Percentiles rank a stretch among this genome's conserved stretches.
These are phyloP conservation scores for Recurvomyces mirabilis DNA, from an alignment of 495 filamentous ascomycete species.

Conservation along the genomic window DNA sequence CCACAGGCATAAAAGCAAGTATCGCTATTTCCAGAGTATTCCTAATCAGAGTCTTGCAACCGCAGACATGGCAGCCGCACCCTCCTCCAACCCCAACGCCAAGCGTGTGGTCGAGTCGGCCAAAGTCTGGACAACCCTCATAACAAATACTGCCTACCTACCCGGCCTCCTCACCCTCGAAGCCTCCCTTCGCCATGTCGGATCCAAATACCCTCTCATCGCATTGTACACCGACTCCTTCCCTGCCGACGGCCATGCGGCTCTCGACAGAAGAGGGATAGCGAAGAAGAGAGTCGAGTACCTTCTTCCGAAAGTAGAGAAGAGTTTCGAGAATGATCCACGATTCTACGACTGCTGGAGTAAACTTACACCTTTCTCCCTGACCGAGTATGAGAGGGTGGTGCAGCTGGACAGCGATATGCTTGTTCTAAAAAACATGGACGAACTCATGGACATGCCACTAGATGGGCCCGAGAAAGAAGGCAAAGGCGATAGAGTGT, in stretches of 20 bases:
- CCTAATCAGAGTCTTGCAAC: too few relatives aligned
- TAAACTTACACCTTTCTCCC: slow-evolving; percentile 66
- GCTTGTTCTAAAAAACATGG: slow-evolving; percentile 68
- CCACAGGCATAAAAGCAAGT: too few relatives aligned
- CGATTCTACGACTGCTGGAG: slow-evolving; percentile 78
- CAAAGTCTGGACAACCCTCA: slow-evolving; percentile 65
- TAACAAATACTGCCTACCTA: slow-evolving; percentile 66
- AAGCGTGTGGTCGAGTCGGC: slow-evolving; percentile 21
- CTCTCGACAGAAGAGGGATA: slow-evolving; percentile 53
- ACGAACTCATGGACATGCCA: slow-evolving; percentile 68
- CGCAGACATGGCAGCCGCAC: too few relatives aligned
- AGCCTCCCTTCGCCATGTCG: slow-evolving; percentile 47
- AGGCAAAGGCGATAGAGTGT: slow-evolving; percentile 48
- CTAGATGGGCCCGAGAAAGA: slow-evolving; percentile 45
- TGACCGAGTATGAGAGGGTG: slow-evolving; percentile 59
- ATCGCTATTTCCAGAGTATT: too few relatives aligned
- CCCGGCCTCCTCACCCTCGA: slow-evolving; percentile 62
- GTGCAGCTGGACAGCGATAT: slow-evolving; percentile 80
- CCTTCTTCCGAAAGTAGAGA: slow-evolving; percentile 46
- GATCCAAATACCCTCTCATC: slow-evolving; percentile 58
- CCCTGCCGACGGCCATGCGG: slow-evolving; percentile 47
- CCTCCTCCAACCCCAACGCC: slow-evolving; percentile 22
- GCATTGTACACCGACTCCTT: slow-evolving; percentile 66
- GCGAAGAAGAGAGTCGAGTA: slow-evolving; percentile 49
- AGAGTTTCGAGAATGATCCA: slow-evolving; percentile 51